A percentile compares a stretch with the other conserved stretches of the same genome.
Evolutionary conservation across 345 rosid species (phyloP).

Genomic region (Geranium brycei): DNA sequence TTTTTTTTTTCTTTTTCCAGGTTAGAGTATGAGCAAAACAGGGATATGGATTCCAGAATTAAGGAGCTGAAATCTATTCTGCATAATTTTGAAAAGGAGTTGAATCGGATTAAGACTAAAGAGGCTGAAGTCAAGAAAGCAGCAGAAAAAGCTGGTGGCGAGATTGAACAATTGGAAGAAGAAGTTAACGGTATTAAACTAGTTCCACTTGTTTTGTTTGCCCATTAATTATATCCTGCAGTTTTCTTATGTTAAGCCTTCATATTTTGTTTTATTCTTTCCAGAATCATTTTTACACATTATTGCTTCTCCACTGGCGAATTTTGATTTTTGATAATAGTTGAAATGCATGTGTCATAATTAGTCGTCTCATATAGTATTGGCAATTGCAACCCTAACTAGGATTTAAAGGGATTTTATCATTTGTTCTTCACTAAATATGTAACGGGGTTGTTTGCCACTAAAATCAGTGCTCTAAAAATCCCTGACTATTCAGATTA

Average conservation of each 20-base stretch:
- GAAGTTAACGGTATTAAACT: slow-evolving; percentile 55
- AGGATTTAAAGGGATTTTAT: not conserved
- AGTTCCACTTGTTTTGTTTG: not conserved
- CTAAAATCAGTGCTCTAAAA: not conserved
- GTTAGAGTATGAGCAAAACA: slow-evolving; percentile 87
- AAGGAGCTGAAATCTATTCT: slow-evolving; percentile 69
- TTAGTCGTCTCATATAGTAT: not conserved
- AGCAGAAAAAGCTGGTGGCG: slow-evolving; percentile 44
- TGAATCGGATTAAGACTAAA: slow-evolving; percentile 41
- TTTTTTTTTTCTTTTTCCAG: slow-evolving; percentile 26
- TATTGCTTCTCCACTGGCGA: not conserved
- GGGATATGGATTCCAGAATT: slow-evolving; percentile 77
- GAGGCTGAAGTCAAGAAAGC: slow-evolving; percentile 55
- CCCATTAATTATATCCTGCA: not conserved
- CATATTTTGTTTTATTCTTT: not conserved
- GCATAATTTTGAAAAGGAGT: slow-evolving; percentile 46
- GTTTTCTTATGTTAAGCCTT: not conserved
- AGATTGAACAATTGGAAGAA: slow-evolving; percentile 59
- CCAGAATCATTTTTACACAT: not conserved
- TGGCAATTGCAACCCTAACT: not conserved
- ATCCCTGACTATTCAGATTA: no score
- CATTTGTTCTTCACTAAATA: not conserved
- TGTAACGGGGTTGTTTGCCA: not conserved
- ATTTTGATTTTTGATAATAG: not conserved
- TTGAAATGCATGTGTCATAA: not conserved